Percentiles rank a stretch among this genome's conserved stretches.
Conservation (phyloP, 139 green algal species). For the Asterochloris sp. region DNA sequence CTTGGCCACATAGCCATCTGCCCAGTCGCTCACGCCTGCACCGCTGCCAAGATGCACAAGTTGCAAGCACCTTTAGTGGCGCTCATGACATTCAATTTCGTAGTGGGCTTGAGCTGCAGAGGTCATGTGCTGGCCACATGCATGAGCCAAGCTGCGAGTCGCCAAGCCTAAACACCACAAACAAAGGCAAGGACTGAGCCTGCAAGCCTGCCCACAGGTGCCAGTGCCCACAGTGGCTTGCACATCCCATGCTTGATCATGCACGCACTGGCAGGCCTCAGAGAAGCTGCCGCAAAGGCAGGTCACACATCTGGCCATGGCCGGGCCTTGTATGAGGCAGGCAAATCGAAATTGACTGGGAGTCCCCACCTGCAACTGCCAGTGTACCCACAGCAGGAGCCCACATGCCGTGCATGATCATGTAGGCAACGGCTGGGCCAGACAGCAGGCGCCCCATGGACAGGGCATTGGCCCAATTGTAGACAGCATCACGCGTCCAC, state of each 20-base stretch:
- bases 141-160: too few species aligned
- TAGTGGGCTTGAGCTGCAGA: too few species aligned
- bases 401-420: constrained; percentile 30
- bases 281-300: too few species aligned
- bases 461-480: constrained; percentile 49
- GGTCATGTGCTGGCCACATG: too few species aligned
- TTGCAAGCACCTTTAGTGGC: not conserved
- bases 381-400: constrained; percentile 8
- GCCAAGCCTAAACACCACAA: too few species aligned
- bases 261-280: too few species aligned
- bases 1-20: constrained; percentile 74
- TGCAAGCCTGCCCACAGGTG: too few species aligned
- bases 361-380: not conserved
- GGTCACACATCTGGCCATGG: too few species aligned
- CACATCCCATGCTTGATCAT: too few species aligned
- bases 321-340: too few species aligned
- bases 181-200: too few species aligned
- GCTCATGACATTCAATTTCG: not conserved
- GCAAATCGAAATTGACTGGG: not conserved
- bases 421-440: constrained; percentile 39
- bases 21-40: constrained; percentile 70
- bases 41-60: not conserved
- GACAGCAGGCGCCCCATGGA: constrained; percentile 47
- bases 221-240: too few species aligned
- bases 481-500: constrained; percentile 38